phyloP scores from a whole-genome alignment of 2,329 filamentous ascomycete species.

The Metarhizium rileyi region DNA sequence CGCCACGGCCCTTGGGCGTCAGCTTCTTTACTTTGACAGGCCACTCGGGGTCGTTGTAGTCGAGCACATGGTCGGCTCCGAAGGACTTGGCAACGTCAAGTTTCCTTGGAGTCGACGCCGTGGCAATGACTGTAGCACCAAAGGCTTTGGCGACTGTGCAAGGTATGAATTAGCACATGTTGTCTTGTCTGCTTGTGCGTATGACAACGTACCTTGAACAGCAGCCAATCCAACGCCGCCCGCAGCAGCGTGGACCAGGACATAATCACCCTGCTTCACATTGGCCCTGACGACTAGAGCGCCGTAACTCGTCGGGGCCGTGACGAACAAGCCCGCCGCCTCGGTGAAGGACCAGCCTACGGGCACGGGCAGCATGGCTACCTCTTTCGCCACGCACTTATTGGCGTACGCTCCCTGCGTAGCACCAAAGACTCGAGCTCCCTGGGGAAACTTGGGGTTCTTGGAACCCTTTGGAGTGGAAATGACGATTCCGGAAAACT shows the following conservation, averaged over 20 bases:
- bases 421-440: constrained; percentile 79
- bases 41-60: constrained; percentile 60
- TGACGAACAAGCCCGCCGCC: constrained; percentile 83
- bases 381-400: constrained; percentile 57
- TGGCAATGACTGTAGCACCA: constrained; percentile 87
- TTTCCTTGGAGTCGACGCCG: constrained; percentile 73
- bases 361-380: constrained; percentile 62
- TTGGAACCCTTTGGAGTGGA: constrained; percentile 46
- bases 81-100: constrained; percentile 68
- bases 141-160: constrained; percentile 71
- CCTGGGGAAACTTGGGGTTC: constrained; percentile 58
- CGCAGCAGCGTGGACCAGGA: constrained; percentile 85
- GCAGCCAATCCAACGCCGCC: constrained; percentile 87
- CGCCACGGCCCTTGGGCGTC: constrained; percentile 60
- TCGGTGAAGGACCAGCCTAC: constrained; percentile 74
- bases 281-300: constrained; percentile 69
- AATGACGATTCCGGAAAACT: constrained; percentile 75
- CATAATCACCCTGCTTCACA: constrained; percentile 71
- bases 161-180: not conserved
- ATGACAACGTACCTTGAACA: constrained; percentile 56
- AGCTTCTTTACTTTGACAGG: constrained; percentile 64
- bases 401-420: constrained; percentile 80
- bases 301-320: constrained; percentile 81
- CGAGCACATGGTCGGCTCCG: constrained; percentile 74
- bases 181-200: no score